Conservation (phyloP, 306 rosid genomes). For the Crataegus laevigata region DNA sequence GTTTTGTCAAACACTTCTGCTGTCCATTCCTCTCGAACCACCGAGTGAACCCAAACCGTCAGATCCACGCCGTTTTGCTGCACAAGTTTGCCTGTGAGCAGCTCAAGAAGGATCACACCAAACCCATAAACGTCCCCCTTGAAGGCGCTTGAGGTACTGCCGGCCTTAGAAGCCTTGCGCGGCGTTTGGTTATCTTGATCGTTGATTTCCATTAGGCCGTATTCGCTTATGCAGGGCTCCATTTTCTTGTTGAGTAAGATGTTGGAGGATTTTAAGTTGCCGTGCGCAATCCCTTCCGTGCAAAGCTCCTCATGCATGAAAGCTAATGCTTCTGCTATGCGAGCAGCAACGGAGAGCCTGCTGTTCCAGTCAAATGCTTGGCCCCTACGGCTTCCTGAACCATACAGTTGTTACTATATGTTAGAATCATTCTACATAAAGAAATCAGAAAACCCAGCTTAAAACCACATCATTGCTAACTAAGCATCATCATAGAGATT, state of each 20-base stretch:
- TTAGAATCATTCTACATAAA: background rate
- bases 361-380: constrained; percentile 56
- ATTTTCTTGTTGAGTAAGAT: constrained; percentile 53
- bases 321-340: constrained; percentile 53
- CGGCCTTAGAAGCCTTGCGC: background rate
- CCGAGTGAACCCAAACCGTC: constrained; percentile 72
- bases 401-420: background rate
- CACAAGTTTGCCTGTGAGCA: constrained; percentile 68
- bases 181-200: constrained; percentile 19
- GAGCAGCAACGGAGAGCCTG: constrained; percentile 51
- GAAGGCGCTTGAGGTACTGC: constrained; percentile 12
- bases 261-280: constrained; percentile 74
- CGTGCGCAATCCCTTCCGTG: constrained; percentile 57
- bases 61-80: constrained; percentile 55
- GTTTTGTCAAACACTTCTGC: constrained; percentile 71
- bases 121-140: constrained; percentile 60
- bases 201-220: constrained; percentile 41
- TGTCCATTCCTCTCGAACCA: constrained; percentile 84
- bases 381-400: constrained; percentile 38
- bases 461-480: background rate
- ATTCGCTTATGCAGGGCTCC: constrained; percentile 75
- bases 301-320: constrained; percentile 61
- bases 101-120: constrained; percentile 75
- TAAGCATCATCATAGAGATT: background rate
- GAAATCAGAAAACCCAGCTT: background rate